Evolutionary conservation across 2,329 filamentous ascomycete genomes (phyloP), one percentile per base, ranked within the genome.

Genomic region (Magnaporthiopsis rhizophila): DNA sequence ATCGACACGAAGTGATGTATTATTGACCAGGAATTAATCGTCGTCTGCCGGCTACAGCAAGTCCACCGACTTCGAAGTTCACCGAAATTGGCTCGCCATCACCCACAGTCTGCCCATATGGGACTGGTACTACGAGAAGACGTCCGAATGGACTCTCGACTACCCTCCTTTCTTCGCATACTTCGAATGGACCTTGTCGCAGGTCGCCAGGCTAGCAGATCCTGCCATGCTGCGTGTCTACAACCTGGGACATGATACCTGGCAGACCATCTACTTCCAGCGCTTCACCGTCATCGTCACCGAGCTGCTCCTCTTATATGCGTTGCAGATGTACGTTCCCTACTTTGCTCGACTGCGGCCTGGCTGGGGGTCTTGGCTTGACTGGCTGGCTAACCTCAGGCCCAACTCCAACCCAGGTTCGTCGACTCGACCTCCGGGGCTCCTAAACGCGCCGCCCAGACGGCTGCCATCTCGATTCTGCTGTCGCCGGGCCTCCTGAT

Each of bases 131-230:
- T 93, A 89, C 74, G 95, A 99, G 82, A 89, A 93, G 79, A 97
- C 93, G 2, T 99, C 95, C 65, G 92, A 98, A 91, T 99, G 95
- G 95, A 99, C 95, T 0, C 88, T 99, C 72, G 95, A 99, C 79
- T 99, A 99, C 74, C 95, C 95, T 38, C 95, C 95, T 9, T 97
- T 98, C 79, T 99, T 99, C 74, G 95, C 95, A 69, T 93, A 90
- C 74, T 97, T 98, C 78, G 95, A 99, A 82, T 98, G 92, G 92
- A 74, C 87, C 59, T 83, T 99, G 71, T 95, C 94, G 60, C 90
- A 95, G 71, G 80, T 87, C 65, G 95, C 93, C 32, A 85, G 81
- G 68, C 85, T 90, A 73, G 83, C 86, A 67, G 93, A 99, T 73
- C 86, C 90, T 30, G 85, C 82, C 65, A 95, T 99, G 89, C 81